These are phyloP conservation scores for Thuidium tamariscinum DNA, from an alignment of 225 moss, liverwort and hornwort genomes.

Conservation along the genomic window DNA sequence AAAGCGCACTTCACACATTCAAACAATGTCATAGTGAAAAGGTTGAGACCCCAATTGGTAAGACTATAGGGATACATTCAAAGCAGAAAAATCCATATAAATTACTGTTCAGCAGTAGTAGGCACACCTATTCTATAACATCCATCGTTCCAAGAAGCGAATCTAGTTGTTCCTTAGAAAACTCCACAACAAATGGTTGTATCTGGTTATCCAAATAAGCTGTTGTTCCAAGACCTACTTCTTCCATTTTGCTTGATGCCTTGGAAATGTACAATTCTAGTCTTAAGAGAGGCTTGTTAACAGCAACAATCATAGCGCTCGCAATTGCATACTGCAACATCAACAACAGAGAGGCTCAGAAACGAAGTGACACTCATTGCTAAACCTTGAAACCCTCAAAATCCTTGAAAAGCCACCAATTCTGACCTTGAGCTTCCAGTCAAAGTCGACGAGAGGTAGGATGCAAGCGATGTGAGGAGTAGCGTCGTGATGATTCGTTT, in stretches of 20 bases:
- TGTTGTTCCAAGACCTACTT: slow-evolving; percentile 23
- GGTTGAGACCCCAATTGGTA: background rate
- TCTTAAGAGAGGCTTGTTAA: slow-evolving; percentile 55
- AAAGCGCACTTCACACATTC: background rate
- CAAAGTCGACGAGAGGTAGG: slow-evolving; percentile 18
- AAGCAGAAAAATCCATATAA: background rate
- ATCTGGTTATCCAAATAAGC: slow-evolving; percentile 17
- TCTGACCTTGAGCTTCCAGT: slow-evolving; percentile 29
- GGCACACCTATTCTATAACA: slow-evolving; percentile 39
- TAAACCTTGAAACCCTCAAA: background rate
- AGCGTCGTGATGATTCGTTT: background rate
- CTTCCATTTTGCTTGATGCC: slow-evolving; percentile 18
- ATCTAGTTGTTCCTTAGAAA: slow-evolving; percentile 51
- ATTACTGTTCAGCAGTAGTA: background rate
- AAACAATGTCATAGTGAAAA: background rate
- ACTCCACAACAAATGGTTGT: slow-evolving; percentile 34
- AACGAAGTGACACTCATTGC: background rate
- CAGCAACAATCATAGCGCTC: slow-evolving; percentile 25
- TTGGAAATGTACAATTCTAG: slow-evolving; percentile 50
- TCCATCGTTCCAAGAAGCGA: slow-evolving; percentile 49
- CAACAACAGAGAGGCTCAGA: background rate
- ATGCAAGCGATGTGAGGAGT: slow-evolving; percentile 2
- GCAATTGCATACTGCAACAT: slow-evolving; percentile 18
- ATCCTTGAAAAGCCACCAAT: background rate
- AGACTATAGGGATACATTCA: background rate